Percentiles rank a stretch among this genome's conserved stretches.
phyloP scores from a whole-genome alignment of 148 eudicot species.

The Cornus controversa region DNA sequence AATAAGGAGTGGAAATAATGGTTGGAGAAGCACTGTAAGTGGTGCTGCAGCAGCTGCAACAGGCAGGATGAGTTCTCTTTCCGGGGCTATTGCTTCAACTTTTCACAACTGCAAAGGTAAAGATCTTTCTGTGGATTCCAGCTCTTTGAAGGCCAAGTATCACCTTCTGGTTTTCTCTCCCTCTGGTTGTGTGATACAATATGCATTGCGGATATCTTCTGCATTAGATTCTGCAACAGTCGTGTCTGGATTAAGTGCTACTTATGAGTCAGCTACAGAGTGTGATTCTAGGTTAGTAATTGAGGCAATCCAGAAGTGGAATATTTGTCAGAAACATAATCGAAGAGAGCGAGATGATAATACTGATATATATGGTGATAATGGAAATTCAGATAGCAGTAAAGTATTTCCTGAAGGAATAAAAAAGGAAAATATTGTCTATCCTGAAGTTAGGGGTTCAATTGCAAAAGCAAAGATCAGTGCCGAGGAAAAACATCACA shows the following conservation, averaged over 20 bases:
- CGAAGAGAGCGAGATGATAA: slow-evolving; percentile 58
- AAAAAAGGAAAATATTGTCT: slow-evolving; percentile 19
- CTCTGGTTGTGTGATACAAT: slow-evolving; percentile 64
- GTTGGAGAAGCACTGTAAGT: slow-evolving; percentile 65
- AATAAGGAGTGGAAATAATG: slow-evolving; percentile 63
- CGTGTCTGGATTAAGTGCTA: slow-evolving; percentile 26
- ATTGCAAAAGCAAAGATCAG: slow-evolving; percentile 22
- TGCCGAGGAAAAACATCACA: slow-evolving; percentile 56
- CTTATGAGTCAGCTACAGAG: slow-evolving; percentile 38
- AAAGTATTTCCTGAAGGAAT: slow-evolving; percentile 47
- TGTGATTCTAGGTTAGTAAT: slow-evolving; percentile 52
- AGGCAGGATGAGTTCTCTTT: slow-evolving; percentile 41
- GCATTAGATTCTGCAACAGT: slow-evolving; percentile 34
- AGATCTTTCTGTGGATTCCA: slow-evolving; percentile 15
- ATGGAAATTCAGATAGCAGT: slow-evolving; percentile 45
- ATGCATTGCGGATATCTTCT: slow-evolving; percentile 44
- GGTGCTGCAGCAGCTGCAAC: slow-evolving; percentile 74
- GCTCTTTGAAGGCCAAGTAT: slow-evolving; percentile 34
- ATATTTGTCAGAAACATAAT: slow-evolving; percentile 61
- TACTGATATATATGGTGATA: slow-evolving; percentile 69
- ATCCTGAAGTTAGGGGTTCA: slow-evolving; percentile 24
- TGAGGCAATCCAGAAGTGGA: slow-evolving; percentile 77
- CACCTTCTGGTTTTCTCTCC: slow-evolving; percentile 69
- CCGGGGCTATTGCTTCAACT: slow-evolving; percentile 62
- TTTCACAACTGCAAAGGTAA: slow-evolving; percentile 50